Base-by-base conservation (phyloP, 306 rosid genomes). In the Pachyrhizus erosus region DNA sequence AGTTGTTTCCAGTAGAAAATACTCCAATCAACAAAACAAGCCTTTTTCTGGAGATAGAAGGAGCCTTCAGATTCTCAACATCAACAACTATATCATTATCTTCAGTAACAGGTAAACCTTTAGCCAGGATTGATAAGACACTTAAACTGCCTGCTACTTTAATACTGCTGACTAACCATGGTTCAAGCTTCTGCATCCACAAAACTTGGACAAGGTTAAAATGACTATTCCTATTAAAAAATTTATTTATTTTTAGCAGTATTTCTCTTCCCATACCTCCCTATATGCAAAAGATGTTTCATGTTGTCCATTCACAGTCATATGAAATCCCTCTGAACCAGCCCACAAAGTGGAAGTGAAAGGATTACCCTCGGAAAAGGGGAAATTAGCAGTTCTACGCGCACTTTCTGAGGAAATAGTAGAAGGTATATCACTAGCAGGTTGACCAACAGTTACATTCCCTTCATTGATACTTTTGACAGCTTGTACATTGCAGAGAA, bases 221-320 rank as follows among this genome's bases (percentile, higher is more conserved):
- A 75, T 51, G 78, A 48, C 79, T 61, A 80, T 49, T 72, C 79
- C 70, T 76, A 52, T 69, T 68, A 57, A 40, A 65, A 29, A 51
- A 4, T 40, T 69, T n/a, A n/a, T n/a, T 71, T 65, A 39, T 40
- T 70, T 61, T 18, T 68, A 87, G 69, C 26, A 78, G 54, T 29
- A 62, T 40, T 75, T 80, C 64, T 70, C 72, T 84, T 81, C 61
- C 77, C 88, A 60, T 88, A 95, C 98, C 97, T 93, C 97, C 91
- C 99, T 85, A 87, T 90, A 93, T 23, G 93, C 92, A 82, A 96
- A 96, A 76, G 99, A 93, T 54, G 99, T 96, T 84, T 93, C 99
- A 26, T 93, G 99, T 73, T 98, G 88, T 84, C 99, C 98, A 79
- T 88, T 92, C 69, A 96, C 94, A 18, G 97, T 93, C 94, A 93